These are phyloP conservation scores for Phytopythium helicoides DNA, from an alignment of 352 stramenopile genomes.

Conservation along the genomic window DNA sequence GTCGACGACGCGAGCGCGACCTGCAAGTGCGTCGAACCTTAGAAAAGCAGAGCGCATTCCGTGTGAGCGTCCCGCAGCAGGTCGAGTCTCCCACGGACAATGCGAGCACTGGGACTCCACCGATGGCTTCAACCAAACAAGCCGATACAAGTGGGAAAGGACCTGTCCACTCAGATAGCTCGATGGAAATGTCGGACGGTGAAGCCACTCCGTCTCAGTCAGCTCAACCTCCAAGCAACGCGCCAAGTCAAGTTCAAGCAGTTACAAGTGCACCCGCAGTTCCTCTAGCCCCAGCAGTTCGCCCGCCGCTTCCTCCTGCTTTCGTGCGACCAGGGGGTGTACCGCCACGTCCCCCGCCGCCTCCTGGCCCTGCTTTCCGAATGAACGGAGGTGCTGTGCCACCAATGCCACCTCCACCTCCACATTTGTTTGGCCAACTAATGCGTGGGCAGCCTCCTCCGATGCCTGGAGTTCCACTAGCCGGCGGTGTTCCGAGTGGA, in stretches of 20 bases:
- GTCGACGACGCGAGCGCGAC: constrained; percentile 73
- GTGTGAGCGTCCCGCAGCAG: constrained; percentile 9
- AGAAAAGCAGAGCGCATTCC: constrained; percentile 37
- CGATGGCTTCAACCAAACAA: background rate
- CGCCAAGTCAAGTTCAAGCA: background rate
- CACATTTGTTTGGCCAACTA: background rate
- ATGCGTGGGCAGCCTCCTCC: constrained; percentile 3
- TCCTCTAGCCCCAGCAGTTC: constrained; percentile 12
- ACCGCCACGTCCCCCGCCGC: constrained; percentile 1
- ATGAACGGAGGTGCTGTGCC: background rate
- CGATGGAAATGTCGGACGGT: constrained; percentile 69
- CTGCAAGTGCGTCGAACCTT: constrained; percentile 65
- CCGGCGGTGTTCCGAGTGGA: background rate
- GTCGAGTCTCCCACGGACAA: constrained; percentile 9
- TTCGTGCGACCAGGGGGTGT: constrained; percentile 6
- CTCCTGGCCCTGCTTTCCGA: background rate
- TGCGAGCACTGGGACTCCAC: constrained; percentile 5
- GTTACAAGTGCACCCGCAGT: background rate
- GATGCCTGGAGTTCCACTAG: background rate
- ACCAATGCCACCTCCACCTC: constrained; percentile 6
- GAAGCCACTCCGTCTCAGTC: constrained; percentile 18
- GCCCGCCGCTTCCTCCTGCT: constrained; percentile 11
- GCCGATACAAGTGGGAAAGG: constrained; percentile 11
- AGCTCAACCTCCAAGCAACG: background rate
- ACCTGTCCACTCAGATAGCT: constrained; percentile 41